Base-by-base conservation (phyloP, 805 yeast genomes). In the Gaillardinia entomophila region DNA sequence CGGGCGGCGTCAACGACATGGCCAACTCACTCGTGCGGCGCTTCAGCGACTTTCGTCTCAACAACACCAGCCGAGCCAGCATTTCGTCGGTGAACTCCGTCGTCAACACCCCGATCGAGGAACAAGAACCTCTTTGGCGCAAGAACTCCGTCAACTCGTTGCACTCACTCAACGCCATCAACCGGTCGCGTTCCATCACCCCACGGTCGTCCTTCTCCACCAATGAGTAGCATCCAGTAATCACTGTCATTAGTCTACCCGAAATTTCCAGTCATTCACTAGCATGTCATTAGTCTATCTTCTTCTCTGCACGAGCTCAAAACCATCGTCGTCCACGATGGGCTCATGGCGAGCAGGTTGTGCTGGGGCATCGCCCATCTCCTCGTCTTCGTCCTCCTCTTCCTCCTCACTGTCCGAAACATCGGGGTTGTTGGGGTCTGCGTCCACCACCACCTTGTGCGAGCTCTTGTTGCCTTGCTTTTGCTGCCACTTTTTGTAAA, bases 251-350 rank as follows among this genome's bases (percentile, higher is more conserved):
- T n/a, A n/a, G n/a, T n/a, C n/a, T n/a, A n/a, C n/a, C n/a, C n/a
- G n/a, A n/a, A n/a, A n/a, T n/a, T n/a, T n/a, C n/a, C n/a, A n/a
- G n/a, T n/a, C n/a, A n/a, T n/a, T n/a, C n/a, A n/a, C n/a, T n/a
- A n/a, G n/a, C n/a, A n/a, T n/a, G n/a, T n/a, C n/a, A n/a, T n/a
- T n/a, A n/a, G n/a, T n/a, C n/a, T n/a, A 6, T 19, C 22, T 19
- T 55, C 72, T 71, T 55, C 71, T 69, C 48, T 79, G 87, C 3
- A 90, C 97, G 39, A 87, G 59, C 46, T 88, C 92, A 51, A 90
- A 90, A 1, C 97, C 98, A 52, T 90, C 97, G 22, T 90, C 97
- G 52, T 90, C 97, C 6, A 90, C 71, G 7, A 82, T 53, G 2
- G 95, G 95, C 8, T 71, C 83, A 13, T 38, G 38, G n/a, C n/a